Conservation (phyloP, 768 basidiomycete species). For the Leccinum boreale region DNA sequence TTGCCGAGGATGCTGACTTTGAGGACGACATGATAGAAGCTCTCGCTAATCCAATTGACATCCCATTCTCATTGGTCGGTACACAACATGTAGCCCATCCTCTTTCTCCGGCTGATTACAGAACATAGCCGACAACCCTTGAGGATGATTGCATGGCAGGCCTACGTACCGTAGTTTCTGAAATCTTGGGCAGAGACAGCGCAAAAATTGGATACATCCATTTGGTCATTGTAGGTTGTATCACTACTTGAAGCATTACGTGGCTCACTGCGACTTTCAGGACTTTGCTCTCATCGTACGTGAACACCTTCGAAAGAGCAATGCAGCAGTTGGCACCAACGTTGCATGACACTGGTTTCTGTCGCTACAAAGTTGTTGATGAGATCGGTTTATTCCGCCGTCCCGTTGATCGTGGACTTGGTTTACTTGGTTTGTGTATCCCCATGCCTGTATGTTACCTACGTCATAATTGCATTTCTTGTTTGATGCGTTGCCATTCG, state of each 20-base stretch:
- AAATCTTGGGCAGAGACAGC: slow-evolving; percentile 17
- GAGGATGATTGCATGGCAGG: slow-evolving; percentile 21
- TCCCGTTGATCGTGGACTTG: slow-evolving; percentile 4
- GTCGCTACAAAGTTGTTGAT: neutral
- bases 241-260: neutral
- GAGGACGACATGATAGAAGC: neutral
- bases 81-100: neutral
- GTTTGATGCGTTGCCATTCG: slow-evolving; percentile 1
- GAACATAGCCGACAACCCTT: slow-evolving; percentile 3
- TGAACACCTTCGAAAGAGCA: slow-evolving; percentile 5
- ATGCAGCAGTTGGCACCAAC: neutral
- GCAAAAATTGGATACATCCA: slow-evolving; percentile 16
- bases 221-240: slow-evolving; percentile 17
- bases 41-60: neutral
- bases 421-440: slow-evolving; percentile 6
- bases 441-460: slow-evolving; percentile 3
- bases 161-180: slow-evolving; percentile 19
- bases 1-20: slow-evolving; percentile 7
- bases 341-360: neutral
- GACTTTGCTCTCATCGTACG: slow-evolving; percentile 23
- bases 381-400: neutral
- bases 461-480: slow-evolving; percentile 11
- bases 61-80: slow-evolving; percentile 16
- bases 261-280: slow-evolving; percentile 12
- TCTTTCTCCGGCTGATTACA: slow-evolving; percentile 4